Evolutionary conservation across 192 early-diverging fungal species (phyloP).

Genomic region (Funneliformis geosporum): DNA sequence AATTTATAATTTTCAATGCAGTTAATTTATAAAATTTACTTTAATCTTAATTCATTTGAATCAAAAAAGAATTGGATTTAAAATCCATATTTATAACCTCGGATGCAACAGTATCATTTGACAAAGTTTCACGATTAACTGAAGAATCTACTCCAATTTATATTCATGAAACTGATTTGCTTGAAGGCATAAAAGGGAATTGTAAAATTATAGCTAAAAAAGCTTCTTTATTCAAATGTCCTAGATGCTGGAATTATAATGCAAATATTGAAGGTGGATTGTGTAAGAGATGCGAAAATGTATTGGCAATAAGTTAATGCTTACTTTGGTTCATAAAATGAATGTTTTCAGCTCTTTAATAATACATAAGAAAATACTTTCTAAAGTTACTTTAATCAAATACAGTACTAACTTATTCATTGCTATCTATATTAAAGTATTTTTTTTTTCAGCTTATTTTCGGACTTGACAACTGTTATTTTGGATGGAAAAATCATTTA

Average conservation of each 20-base stretch:
- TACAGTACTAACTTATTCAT: too few relatives aligned
- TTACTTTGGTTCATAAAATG: too few relatives aligned
- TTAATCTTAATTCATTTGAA: slow-evolving; percentile 16
- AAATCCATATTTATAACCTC: slow-evolving; percentile 52
- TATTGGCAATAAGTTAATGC: neutral
- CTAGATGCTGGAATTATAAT: slow-evolving; percentile 75
- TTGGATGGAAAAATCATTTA: too few relatives aligned
- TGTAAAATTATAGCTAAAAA: slow-evolving; percentile 53
- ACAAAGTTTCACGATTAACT: neutral
- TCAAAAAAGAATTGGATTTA: slow-evolving; percentile 42
- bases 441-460: too few relatives aligned
- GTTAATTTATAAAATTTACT: neutral
- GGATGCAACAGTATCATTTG: slow-evolving; percentile 35
- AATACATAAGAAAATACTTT: too few relatives aligned
- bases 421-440: too few relatives aligned
- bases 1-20: neutral
- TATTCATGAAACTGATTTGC: slow-evolving; percentile 28
- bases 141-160: slow-evolving; percentile 16
- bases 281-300: slow-evolving; percentile 61
- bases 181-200: slow-evolving; percentile 25
- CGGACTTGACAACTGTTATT: too few relatives aligned
- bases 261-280: slow-evolving; percentile 49
- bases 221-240: slow-evolving; percentile 67
- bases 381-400: too few relatives aligned
- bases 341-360: too few relatives aligned